Base-by-base conservation (phyloP, 2,329 filamentous ascomycete genomes). In the Tolypocladium ovalisporum region DNA sequence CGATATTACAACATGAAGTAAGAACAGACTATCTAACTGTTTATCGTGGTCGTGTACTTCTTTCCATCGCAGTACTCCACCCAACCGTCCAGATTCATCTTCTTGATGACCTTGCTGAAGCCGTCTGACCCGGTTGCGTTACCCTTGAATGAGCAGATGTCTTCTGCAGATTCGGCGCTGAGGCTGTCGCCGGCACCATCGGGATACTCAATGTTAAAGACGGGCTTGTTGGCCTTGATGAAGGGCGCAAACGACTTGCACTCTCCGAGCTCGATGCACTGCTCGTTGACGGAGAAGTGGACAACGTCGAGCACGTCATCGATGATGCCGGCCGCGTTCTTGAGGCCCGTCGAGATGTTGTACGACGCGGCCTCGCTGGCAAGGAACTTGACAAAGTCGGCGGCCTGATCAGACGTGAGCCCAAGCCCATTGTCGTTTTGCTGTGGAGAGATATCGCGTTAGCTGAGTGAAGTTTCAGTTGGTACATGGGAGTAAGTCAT, bases 131-230 rank as follows among this genome's bases (percentile, higher is more conserved):
- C 77, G 3, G 67, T 61, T 6, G 75, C 76, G 17, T 66, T 63
- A 27, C 68, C 71, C 47, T 61, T 57, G 42, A 59, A 57, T 3
- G 72, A 70, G 65, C 83, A 87, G 27, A 76, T 75, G 8, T 67
- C 64, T 5, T 68, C 59, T 61, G 75, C 67, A 60, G 71, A 61
- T 24, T 61, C 58, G 4, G 63, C 54, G 4, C 68, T 64, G 24
- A 80, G 71, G 3, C 62, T 58, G 69, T 70, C 65, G 8, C 68
- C 68, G 9, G 76, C 78, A 10, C 74, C 76, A 49, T 79, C 73
- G 3, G 84, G 84, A 64, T 89, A 89, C 71, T 89, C 87, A 61
- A 89, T 87, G 66, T 88, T 82, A 67, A 89, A 88, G 36, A 89
- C 86, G 1, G 86, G 85, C 68, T 89, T 88, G 36, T 76, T 75